Evolutionary conservation across 345 rosid genomes (phyloP).

Genomic region (Salix purpurea): DNA sequence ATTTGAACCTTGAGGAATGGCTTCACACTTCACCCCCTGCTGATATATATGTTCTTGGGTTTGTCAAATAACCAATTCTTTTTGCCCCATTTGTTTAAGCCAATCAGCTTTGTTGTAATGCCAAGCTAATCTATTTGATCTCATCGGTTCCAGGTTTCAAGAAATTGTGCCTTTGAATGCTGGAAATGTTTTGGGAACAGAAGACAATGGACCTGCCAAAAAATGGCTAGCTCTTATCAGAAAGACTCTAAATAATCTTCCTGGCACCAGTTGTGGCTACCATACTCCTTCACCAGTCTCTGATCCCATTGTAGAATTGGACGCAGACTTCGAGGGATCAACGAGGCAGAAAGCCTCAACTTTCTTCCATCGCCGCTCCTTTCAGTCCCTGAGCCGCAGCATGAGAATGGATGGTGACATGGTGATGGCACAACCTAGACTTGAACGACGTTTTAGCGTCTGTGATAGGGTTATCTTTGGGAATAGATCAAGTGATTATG

Average conservation of each 20-base stretch:
- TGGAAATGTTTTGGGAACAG: conserved; percentile 93
- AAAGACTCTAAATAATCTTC: conserved; percentile 80
- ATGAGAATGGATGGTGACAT: conserved; percentile 56
- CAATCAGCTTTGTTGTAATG: not conserved
- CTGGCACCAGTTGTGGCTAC: conserved; percentile 53
- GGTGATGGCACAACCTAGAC: conserved; percentile 40
- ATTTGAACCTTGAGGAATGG: conserved; percentile 89
- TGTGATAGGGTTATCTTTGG: conserved; percentile 73
- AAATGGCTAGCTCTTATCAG: conserved; percentile 90
- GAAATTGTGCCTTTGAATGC: conserved; percentile 98
- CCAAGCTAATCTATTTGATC: conserved; percentile 6
- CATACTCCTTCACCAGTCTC: conserved; percentile 77
- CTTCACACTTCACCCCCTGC: conserved; percentile 90
- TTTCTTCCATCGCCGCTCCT: conserved; percentile 69
- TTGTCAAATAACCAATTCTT: conserved; percentile 8
- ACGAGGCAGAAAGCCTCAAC: conserved; percentile 48
- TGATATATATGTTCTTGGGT: conserved; percentile 98
- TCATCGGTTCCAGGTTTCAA: conserved; percentile 61
- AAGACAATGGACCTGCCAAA: conserved; percentile 88
- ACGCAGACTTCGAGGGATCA: conserved; percentile 82
- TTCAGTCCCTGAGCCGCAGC: conserved; percentile 69
- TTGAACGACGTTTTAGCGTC: conserved; percentile 70
- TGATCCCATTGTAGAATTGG: conserved; percentile 77
- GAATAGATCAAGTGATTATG: conserved; percentile 57
- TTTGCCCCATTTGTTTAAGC: not conserved